Evolutionary conservation across 2,329 filamentous ascomycete species (phyloP), one percentile per base, ranked within the genome.

Genomic region (Phialophora chinensis): DNA sequence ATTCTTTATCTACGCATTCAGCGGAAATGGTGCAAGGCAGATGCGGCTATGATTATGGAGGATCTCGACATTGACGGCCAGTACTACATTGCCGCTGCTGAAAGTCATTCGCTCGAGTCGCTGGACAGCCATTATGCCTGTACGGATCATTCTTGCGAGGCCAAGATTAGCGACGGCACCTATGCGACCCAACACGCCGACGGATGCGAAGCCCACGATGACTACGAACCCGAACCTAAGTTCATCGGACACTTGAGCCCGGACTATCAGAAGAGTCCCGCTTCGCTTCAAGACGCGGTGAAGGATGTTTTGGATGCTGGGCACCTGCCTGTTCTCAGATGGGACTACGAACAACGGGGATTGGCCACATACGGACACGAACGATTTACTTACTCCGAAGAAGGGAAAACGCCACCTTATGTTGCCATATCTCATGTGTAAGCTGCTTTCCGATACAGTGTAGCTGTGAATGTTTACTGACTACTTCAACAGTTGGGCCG

Each of bases 41-140:
- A 52, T 52, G 49, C 49, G 10, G 49, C 49, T 8, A 52, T 52
- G 49, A 52, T 52, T 7, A 52, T 52, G 49, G 49, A 52, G 17
- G 49, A 52, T 27, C 49, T 52, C n/a, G 49, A 52, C 20, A 52
- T 52, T 52, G 49, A 52, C 25, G 49, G 49, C 25, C 49, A 52
- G 25, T 52, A 52, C 7, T 52, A 52, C 12, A 25, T 52, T 52
- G 49, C 49, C 12, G 49, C 49, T 23, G 49, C 49, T 11, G 49
- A 52, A 23, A 52, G 49, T 11, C 49, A 52, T 52, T 52, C 49
- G 3, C 49, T 52, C 49, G 49, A 52, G 20, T 52, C 49, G 20
- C 49, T 52, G 20, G 49, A 52, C n/a, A 52, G 49, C 25, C 49
- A 52, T 17, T 52, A 52, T 12, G 49, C 49, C 25, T 52, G 49